Base-by-base conservation (phyloP, 352 stramenopile species). In the Aphanomyces stellatus region DNA sequence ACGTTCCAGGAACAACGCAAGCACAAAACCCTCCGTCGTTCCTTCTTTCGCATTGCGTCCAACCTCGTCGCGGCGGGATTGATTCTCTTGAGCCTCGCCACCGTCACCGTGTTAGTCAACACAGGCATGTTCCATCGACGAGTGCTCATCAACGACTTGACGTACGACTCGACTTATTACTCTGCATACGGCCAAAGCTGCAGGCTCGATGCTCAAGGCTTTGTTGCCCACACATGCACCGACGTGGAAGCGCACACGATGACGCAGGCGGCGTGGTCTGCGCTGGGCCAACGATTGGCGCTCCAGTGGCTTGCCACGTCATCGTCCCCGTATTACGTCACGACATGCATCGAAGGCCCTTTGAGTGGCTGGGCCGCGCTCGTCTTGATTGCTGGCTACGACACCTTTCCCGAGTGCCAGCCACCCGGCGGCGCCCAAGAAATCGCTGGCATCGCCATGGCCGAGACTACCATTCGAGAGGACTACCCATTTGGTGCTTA, bases 401-500 rank as follows among this genome's bases (percentile, higher is more conserved):
- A n/a, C 22, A 10, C 30, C 3, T 67, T 51, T 22, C 60, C 60
- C 10, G 17, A 11, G 27, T 67, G 60, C 46, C 22, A 49, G 19
- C 60, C 60, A 22, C 3, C 24, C 11, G 4, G 34, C 7, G 33
- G 34, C 11, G 0, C 34, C 28, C 60, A 67, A 33, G 22, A 49
- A 2, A 37, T 67, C 22, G 28, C 27, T 10, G 60, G 60, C 2
- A 41, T 67, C 7, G 49, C 34, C 60, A 67, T 60, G 28, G 49
- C 22, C 11, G 60, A 67, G 24, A 40, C 60, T 35, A 57, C 41
- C 0, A 30, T 49, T 24, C 28, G 28, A 13, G 11, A 43, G 0
- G 35, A 53, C 11, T 65, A 53, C 46, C 59, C 59, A 17, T 8
- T 35, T 15, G 59, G 59, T 22, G 60, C 31, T n/a, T 67, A 59